Evolutionary conservation across 2,329 filamentous ascomycete genomes (phyloP).

Genomic region (Colletotrichum sp.): DNA sequence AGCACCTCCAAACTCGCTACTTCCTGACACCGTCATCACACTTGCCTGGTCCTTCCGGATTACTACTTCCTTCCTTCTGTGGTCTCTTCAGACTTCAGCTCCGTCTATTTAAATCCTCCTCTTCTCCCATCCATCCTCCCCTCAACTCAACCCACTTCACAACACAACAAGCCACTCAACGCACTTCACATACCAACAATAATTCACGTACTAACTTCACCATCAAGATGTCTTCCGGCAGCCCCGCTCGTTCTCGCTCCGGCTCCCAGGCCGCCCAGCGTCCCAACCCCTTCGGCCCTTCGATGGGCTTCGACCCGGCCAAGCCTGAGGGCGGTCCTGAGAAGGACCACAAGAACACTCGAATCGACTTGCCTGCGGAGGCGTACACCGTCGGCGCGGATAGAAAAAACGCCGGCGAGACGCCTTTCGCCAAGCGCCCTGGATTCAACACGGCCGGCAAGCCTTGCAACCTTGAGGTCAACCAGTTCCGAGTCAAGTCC

Average conservation of each 20-base stretch:
- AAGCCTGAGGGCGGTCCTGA: conserved; percentile 29
- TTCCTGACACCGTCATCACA: background rate
- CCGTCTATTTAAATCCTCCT: background rate
- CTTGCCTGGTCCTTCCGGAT: background rate
- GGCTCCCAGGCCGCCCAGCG: conserved; percentile 1
- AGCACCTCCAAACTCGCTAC: background rate
- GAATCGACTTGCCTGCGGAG: conserved; percentile 64
- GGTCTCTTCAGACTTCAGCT: background rate
- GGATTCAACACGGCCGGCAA: conserved; percentile 65
- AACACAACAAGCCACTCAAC: background rate
- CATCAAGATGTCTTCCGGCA: background rate
- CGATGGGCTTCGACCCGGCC: conserved; percentile 50
- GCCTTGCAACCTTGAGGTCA: conserved; percentile 63
- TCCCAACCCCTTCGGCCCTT: background rate
- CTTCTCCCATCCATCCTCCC: background rate
- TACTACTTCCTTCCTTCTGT: background rate
- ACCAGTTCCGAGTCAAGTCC: conserved; percentile 73
- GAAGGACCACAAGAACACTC: conserved; percentile 43
- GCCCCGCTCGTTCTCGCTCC: background rate
- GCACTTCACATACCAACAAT: background rate
- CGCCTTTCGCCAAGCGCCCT: conserved; percentile 51
- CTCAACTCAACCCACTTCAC: background rate
- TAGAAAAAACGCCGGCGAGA: conserved; percentile 26
- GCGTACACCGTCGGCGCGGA: conserved; percentile 45
- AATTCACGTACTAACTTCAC: background rate